These are phyloP conservation scores for Candida chauliodis DNA, from an alignment of 805 yeast genomes.

Conservation along the genomic window DNA sequence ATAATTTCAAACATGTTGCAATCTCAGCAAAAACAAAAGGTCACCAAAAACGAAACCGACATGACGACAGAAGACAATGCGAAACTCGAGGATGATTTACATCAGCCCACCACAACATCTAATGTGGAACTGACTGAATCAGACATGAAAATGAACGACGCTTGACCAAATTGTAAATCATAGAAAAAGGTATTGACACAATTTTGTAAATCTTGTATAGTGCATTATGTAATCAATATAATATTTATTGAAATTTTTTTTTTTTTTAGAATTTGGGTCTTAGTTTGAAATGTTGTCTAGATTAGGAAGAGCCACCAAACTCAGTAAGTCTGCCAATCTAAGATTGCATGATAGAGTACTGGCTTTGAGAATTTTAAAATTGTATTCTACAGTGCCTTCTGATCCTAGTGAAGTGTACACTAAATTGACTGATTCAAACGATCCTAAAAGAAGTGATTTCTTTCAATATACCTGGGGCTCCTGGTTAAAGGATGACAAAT, in stretches of 20 bases:
- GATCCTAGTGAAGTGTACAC: conserved; percentile 47
- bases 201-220: too few relatives aligned
- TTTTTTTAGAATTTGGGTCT: too few relatives aligned
- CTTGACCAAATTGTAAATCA: too few relatives aligned
- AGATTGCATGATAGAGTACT: not conserved
- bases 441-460: conserved; percentile 67
- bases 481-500: conserved; percentile 79
- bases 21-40: conserved; percentile 11
- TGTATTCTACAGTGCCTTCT: conserved; percentile 3
- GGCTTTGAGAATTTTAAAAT: not conserved
- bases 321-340: not conserved
- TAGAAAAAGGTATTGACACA: too few relatives aligned
- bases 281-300: not conserved
- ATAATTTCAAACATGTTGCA: conserved; percentile 27
- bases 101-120: too few relatives aligned
- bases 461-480: conserved; percentile 94
- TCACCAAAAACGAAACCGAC: conserved; percentile 1
- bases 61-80: not conserved
- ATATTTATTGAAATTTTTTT: too few relatives aligned
- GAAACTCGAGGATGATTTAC: too few relatives aligned
- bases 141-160: too few relatives aligned
- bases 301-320: not conserved
- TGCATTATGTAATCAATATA: too few relatives aligned
- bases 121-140: not conserved
- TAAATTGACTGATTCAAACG: conserved; percentile 54